phyloP scores from a whole-genome alignment of 345 rosid species.

The Boechera stricta region DNA sequence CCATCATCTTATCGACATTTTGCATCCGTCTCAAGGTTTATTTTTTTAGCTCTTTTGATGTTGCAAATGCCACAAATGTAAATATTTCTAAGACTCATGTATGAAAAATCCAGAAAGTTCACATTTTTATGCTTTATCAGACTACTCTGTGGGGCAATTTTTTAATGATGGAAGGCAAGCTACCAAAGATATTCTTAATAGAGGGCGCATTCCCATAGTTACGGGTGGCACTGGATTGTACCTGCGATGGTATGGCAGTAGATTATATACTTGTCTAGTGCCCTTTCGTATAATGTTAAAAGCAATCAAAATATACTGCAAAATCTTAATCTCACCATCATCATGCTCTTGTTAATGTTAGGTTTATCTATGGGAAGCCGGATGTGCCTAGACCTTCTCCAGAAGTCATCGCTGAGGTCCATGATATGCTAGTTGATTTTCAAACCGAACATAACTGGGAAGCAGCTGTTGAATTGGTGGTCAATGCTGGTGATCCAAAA shows the following conservation, averaged over 20 bases:
- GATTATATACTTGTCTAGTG: conserved; percentile 31
- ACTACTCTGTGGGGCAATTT: conserved; percentile 85
- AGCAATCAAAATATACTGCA: neutral
- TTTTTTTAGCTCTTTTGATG: conserved; percentile 8
- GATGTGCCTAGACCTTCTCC: conserved; percentile 84
- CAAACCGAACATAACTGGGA: conserved; percentile 73
- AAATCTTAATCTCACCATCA: neutral
- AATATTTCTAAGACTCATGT: neutral
- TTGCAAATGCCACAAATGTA: conserved; percentile 12
- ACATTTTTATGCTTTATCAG: conserved; percentile 46
- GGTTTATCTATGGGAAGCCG: conserved; percentile 93
- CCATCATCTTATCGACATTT: conserved; percentile 83
- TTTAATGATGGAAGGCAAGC: conserved; percentile 78
- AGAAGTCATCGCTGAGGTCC: conserved; percentile 65
- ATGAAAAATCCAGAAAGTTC: neutral
- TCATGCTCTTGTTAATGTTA: conserved; percentile 34
- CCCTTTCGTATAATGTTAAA: neutral
- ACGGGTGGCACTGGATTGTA: conserved; percentile 95
- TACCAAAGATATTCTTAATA: conserved; percentile 63
- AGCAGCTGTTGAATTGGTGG: conserved; percentile 78
- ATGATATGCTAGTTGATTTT: conserved; percentile 64
- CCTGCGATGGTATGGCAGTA: conserved; percentile 75
- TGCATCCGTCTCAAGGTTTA: conserved; percentile 85
- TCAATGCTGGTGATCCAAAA: conserved; percentile 76
- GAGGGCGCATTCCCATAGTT: conserved; percentile 78